Evolutionary conservation across 2,329 filamentous ascomycete genomes (phyloP).

Genomic region (Teratosphaeria epicoccoides): DNA sequence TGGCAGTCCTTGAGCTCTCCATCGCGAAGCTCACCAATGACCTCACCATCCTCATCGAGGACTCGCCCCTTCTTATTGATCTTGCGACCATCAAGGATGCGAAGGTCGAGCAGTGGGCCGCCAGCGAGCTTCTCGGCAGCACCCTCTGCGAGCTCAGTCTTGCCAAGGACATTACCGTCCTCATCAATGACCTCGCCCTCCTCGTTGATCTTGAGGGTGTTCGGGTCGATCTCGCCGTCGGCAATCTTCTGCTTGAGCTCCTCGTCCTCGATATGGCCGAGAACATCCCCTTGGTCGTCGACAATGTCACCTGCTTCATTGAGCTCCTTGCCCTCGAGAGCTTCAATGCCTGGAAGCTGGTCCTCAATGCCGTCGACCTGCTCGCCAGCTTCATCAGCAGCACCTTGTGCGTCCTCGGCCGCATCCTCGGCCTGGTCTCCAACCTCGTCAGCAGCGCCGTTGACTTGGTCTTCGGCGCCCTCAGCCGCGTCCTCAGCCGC

Average conservation of each 20-base stretch:
- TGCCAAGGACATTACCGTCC: conserved; percentile 41
- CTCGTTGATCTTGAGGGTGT: conserved; percentile 41
- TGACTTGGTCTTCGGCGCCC: conserved; percentile 11
- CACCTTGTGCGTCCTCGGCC: conserved; percentile 22
- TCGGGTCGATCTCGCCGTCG: conserved; percentile 31
- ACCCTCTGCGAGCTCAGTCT: conserved; percentile 41
- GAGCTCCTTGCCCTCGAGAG: conserved; percentile 40
- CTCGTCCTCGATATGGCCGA: conserved; percentile 40
- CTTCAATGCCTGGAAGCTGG: conserved; percentile 42
- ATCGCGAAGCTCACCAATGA: conserved; percentile 40
- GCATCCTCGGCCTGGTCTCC: conserved; percentile 17
- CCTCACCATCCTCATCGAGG: conserved; percentile 40
- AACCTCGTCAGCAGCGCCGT: conserved; percentile 14
- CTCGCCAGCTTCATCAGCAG: conserved; percentile 20
- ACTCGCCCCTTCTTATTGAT: conserved; percentile 49
- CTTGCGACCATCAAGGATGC: conserved; percentile 43
- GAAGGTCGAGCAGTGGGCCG: conserved; percentile 26
- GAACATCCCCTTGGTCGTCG: conserved; percentile 39
- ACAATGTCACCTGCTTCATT: conserved; percentile 41
- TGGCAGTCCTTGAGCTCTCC: conserved; percentile 35
- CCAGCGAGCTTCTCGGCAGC: conserved; percentile 37
- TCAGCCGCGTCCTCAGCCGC: conserved; percentile 10
- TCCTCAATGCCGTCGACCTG: conserved; percentile 32
- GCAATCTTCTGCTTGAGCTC: conserved; percentile 30
- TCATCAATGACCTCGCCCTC: conserved; percentile 41